Percentiles rank a stretch among this genome's conserved stretches.
phyloP scores from a whole-genome alignment of 192 early-diverging fungal genomes.

The Coemansia sp. region DNA sequence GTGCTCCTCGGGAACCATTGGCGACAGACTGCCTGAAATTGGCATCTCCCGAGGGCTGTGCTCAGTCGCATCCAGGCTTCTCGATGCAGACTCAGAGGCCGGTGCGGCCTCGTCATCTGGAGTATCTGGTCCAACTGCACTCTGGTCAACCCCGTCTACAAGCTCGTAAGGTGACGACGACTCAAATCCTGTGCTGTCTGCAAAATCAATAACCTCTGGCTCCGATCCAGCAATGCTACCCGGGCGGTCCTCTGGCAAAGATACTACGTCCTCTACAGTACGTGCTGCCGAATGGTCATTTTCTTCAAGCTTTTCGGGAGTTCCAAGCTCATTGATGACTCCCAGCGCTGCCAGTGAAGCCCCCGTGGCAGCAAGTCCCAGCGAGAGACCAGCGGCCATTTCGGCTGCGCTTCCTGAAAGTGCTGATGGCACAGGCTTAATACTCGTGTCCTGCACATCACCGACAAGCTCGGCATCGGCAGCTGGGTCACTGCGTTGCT shows the following conservation, averaged over 20 bases:
- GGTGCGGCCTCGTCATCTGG: slow-evolving; percentile 5
- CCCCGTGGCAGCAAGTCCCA: slow-evolving; percentile 17
- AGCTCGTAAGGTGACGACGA: slow-evolving; percentile 25
- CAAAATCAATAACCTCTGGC: slow-evolving; percentile 14
- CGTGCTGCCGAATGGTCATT: background rate
- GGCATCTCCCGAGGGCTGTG: background rate
- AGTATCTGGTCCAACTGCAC: background rate
- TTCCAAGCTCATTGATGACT: background rate
- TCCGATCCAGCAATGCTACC: slow-evolving; percentile 14
- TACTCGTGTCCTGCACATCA: slow-evolving; percentile 12
- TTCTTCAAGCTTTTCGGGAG: background rate
- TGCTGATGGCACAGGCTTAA: background rate
- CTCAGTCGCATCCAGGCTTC: background rate
- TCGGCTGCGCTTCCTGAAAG: slow-evolving; percentile 6
- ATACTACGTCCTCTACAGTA: background rate
- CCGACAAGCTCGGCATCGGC: background rate
- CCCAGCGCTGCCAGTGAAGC: slow-evolving; percentile 12
- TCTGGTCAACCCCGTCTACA: slow-evolving; percentile 6
- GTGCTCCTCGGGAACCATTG: slow-evolving; percentile 8
- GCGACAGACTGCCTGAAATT: slow-evolving; percentile 4
- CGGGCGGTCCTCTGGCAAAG: background rate
- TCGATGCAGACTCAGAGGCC: background rate
- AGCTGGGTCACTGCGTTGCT: background rate
- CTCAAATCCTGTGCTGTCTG: slow-evolving; percentile 11
- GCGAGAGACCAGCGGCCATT: slow-evolving; percentile 16